These are phyloP conservation scores for Mycoemilia scoparia DNA, from an alignment of 192 early-diverging fungal species.

Conservation along the genomic window DNA sequence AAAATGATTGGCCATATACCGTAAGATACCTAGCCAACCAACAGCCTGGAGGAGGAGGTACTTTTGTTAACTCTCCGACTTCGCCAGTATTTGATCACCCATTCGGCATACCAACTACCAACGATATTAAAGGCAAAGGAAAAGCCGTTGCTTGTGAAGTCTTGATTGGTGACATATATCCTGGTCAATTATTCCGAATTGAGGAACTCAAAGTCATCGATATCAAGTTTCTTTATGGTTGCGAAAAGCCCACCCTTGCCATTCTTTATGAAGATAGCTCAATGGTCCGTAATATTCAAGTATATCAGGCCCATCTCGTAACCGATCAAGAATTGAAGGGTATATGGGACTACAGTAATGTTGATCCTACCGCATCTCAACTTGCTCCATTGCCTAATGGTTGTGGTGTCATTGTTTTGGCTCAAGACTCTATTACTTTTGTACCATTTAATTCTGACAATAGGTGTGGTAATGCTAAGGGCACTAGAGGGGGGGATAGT, in stretches of 20 bases:
- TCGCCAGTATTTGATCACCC: constrained; percentile 6
- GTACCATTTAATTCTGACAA: not conserved
- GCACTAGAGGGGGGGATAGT: no score
- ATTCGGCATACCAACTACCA: not conserved
- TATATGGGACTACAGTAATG: constrained; percentile 7
- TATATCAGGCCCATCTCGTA: constrained; percentile 12
- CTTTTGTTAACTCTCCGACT: constrained; percentile 4
- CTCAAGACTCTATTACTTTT: constrained; percentile 12
- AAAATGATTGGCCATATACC: constrained; percentile 10
- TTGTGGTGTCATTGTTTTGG: constrained; percentile 9
- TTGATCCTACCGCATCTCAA: constrained; percentile 5
- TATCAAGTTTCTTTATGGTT: constrained; percentile 10
- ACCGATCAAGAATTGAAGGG: no score
- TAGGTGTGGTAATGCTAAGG: constrained; percentile 4
- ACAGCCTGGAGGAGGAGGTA: no score
- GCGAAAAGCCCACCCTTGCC: constrained; percentile 8
- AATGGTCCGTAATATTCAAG: constrained; percentile 12
- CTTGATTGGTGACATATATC: constrained; percentile 15
- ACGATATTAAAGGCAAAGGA: constrained; percentile 8
- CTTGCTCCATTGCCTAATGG: constrained; percentile 12
- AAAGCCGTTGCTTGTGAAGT: constrained; percentile 10
- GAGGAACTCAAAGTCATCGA: constrained; percentile 21
- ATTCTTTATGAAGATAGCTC: constrained; percentile 23
- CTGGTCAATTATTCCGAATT: constrained; percentile 11
- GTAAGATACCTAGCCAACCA: no score